These are phyloP conservation scores for Aspergillus sp. DNA, from an alignment of 2,329 filamentous ascomycete species.

Conservation along the genomic window DNA sequence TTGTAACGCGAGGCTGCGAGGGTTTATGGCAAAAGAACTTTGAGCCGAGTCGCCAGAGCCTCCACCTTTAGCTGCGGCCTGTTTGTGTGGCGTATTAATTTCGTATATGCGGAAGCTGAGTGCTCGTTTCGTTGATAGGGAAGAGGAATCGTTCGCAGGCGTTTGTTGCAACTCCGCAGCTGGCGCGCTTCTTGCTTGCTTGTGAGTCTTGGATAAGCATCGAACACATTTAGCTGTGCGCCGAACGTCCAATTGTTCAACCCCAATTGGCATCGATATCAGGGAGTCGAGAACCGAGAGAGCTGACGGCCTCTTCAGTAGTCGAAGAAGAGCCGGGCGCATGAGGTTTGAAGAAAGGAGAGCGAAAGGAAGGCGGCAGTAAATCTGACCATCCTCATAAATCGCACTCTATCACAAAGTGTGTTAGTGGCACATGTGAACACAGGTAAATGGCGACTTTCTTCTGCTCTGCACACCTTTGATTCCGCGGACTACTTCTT, in stretches of 20 bases:
- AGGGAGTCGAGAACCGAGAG: slow-evolving; percentile 41
- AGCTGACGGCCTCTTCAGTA: slow-evolving; percentile 46
- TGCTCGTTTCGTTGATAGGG: slow-evolving; percentile 9
- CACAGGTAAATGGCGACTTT: background rate
- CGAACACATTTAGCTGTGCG: slow-evolving; percentile 29
- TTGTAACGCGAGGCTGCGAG: slow-evolving; percentile 29
- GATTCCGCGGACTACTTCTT: slow-evolving; percentile 13
- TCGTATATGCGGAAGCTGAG: slow-evolving; percentile 27
- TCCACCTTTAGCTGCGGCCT: background rate
- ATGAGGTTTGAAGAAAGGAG: slow-evolving; percentile 32
- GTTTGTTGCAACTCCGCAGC: slow-evolving; percentile 7
- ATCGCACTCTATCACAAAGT: slow-evolving; percentile 1
- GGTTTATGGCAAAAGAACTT: slow-evolving; percentile 3
- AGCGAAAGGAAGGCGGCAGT: slow-evolving; percentile 16
- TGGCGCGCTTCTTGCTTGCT: slow-evolving; percentile 12
- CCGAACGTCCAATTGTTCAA: slow-evolving; percentile 34
- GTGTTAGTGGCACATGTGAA: slow-evolving; percentile 5
- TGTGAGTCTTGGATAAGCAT: slow-evolving; percentile 28
- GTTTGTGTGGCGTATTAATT: slow-evolving; percentile 25
- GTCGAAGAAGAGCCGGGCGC: slow-evolving; percentile 47
- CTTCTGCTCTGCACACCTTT: slow-evolving; percentile 8
- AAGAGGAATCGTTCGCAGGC: slow-evolving; percentile 5
- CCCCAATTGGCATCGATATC: slow-evolving; percentile 31
- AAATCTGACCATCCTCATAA: slow-evolving; percentile 34
- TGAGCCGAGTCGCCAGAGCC: background rate